Base-by-base conservation (phyloP, 1,284 basidiomycete genomes). In the Schizophyllum commune region DNA sequence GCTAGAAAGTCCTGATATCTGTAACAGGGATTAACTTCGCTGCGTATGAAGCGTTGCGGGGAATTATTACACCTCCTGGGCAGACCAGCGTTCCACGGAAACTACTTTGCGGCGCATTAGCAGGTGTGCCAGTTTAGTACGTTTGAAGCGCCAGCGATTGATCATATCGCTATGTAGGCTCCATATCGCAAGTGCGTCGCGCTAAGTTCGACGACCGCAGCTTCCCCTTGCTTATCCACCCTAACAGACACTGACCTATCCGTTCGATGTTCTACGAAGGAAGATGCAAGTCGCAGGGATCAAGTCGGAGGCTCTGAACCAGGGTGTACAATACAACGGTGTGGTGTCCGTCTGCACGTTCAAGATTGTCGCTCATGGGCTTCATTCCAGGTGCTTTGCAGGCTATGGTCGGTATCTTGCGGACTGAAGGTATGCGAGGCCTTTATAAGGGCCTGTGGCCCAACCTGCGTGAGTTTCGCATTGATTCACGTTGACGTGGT, bases 231-330 rank as follows among this genome's bases (percentile, higher is more conserved):
- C 27, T 27, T 27, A 27, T 27, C 39, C 8, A 17, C 3, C 17
- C 8, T 8, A 11, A 13, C 39, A 98, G 73, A 94, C 94, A 39
- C 75, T 98, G 68, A 98, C 96, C 6, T 98, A 97, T 71, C 96
- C 96, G 0, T 91, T 98, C 69, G 96, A 99, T 72, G 94, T 98
- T 0, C 75, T 98, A 59, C 81, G 96, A 53, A 81, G 96, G 58
- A 94, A 97, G 76, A 95, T 99, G 90, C 96, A 99, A 73, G 92
- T 96, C 61, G 86, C 88, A 1, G 96, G 96, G 1, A 89, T 98
- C 88, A 75, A 81, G 64, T 78, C 79, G 52, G 80, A 82, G 61
- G 75, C 82, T 3, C 39, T 47, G 13, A 47, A 47, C 62, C 68
- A 88, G 62, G 81, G 83, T 53, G 75, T 84, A 64, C 83, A 84